Percentiles rank a stretch among this genome's conserved stretches.
Evolutionary conservation across 805 yeast genomes (phyloP).

Genomic region (Metschnikowia aberdeeniae): DNA sequence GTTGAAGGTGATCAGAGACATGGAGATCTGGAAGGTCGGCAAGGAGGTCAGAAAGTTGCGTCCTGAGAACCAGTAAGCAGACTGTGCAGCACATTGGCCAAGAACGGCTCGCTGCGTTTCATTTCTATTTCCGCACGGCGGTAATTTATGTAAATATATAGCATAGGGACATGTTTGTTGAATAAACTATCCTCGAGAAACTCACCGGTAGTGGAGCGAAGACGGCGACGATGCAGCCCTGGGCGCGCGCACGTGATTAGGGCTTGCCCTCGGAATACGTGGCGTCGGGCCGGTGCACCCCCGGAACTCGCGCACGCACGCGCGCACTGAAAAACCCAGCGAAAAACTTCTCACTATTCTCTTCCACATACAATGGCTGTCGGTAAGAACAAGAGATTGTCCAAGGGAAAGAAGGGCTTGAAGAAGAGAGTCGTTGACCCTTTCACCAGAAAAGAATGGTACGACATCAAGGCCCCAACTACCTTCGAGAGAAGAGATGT

Average conservation of each 20-base stretch:
- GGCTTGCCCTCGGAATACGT: slow-evolving; percentile 9
- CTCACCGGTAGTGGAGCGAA: too few species aligned
- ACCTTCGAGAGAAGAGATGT: slow-evolving; percentile 98
- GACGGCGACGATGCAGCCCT: slow-evolving; percentile 6
- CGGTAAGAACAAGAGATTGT: slow-evolving; percentile 87
- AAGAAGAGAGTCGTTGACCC: slow-evolving; percentile 99
- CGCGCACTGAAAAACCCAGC: neutral
- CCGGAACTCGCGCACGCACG: slow-evolving; percentile 5
- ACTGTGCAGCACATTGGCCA: slow-evolving; percentile 25
- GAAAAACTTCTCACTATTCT: slow-evolving; percentile 6
- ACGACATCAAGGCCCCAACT: slow-evolving; percentile 97
- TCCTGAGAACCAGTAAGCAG: slow-evolving; percentile 89
- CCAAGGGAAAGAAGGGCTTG: slow-evolving; percentile 91
- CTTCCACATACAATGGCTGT: slow-evolving; percentile 54
- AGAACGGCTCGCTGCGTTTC: slow-evolving; percentile 34
- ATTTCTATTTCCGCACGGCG: slow-evolving; percentile 11
- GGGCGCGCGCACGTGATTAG: slow-evolving; percentile 10
- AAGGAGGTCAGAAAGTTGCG: slow-evolving; percentile 99
- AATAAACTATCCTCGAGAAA: slow-evolving; percentile 34
- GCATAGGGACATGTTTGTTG: slow-evolving; percentile 42
- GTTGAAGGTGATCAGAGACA: slow-evolving; percentile 86
- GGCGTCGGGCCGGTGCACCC: slow-evolving; percentile 1
- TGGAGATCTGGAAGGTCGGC: slow-evolving; percentile 99
- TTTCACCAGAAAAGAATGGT: slow-evolving; percentile 99
- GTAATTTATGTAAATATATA: slow-evolving; percentile 17